Percentiles rank a stretch among this genome's conserved stretches.
Conservation (phyloP, 306 rosid genomes). For the Neltuma alba region DNA sequence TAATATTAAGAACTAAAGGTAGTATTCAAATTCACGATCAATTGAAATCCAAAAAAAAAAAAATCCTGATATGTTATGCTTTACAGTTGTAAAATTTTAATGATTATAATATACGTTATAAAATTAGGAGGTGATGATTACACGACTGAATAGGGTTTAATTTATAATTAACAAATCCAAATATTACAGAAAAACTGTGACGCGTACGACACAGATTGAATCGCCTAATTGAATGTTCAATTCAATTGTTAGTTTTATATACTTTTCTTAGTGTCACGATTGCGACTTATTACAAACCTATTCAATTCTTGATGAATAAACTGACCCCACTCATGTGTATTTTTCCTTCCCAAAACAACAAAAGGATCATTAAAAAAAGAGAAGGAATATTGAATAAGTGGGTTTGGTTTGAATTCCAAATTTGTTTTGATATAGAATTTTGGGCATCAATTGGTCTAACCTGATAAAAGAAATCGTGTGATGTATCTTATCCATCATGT, state of each 20-base stretch:
- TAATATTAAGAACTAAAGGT: too few relatives aligned
- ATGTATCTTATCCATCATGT: not conserved
- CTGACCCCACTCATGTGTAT: not conserved
- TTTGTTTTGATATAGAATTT: not conserved
- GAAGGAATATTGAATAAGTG: not conserved
- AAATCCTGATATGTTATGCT: not conserved
- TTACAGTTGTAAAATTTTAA: not conserved
- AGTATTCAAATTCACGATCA: not conserved
- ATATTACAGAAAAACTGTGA: not conserved
- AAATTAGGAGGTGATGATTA: not conserved
- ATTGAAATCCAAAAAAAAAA: not conserved
- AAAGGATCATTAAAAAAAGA: not conserved
- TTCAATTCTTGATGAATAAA: not conserved
- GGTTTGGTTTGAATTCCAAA: conserved; percentile 5
- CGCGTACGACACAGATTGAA: not conserved
- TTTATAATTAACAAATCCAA: not conserved
- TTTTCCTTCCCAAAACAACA: not conserved
- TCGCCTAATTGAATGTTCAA: not conserved
- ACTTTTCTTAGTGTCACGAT: not conserved
- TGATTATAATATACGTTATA: not conserved
- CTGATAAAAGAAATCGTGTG: not conserved
- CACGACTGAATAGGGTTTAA: not conserved
- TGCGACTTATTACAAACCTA: not conserved
- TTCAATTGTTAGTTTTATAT: not conserved
- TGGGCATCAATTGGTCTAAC: not conserved